Conservation (phyloP, 345 rosid genomes). For the Erodium maritimum region DNA sequence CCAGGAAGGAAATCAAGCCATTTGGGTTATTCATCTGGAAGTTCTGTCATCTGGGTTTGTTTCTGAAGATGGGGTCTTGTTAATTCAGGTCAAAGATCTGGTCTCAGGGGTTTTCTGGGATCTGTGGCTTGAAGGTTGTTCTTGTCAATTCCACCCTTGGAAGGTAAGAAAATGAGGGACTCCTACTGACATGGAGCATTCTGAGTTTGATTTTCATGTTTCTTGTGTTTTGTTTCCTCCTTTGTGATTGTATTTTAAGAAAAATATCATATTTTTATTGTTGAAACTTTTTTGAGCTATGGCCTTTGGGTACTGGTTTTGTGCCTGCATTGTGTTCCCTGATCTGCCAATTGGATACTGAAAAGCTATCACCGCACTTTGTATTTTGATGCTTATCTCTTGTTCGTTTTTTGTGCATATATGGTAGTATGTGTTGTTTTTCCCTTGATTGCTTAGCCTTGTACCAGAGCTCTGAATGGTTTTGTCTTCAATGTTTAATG, state of each 20-base stretch:
- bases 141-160: too few species aligned
- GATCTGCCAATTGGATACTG: conserved; percentile 18
- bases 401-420: not conserved
- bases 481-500: not conserved
- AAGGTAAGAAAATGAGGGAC: too few species aligned
- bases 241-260: too few species aligned
- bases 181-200: too few species aligned
- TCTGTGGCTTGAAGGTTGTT: conserved; percentile 34
- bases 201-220: too few species aligned
- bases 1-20: conserved; percentile 19
- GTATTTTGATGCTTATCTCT: not conserved
- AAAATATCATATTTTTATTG: not conserved
- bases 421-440: not conserved
- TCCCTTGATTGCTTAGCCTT: too few species aligned
- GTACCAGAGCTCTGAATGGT: not conserved
- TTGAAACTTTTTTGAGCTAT: not conserved
- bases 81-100: conserved; percentile 38
- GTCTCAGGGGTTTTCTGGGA: conserved; percentile 26
- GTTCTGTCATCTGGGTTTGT: conserved; percentile 18
- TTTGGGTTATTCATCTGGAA: conserved; percentile 20
- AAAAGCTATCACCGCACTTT: conserved; percentile 4
- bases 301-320: not conserved
- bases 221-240: too few species aligned
- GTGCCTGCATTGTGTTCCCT: not conserved
- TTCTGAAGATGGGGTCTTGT: conserved; percentile 5